phyloP scores from a whole-genome alignment of 805 yeast species.

The Candida coleopterorum region DNA sequence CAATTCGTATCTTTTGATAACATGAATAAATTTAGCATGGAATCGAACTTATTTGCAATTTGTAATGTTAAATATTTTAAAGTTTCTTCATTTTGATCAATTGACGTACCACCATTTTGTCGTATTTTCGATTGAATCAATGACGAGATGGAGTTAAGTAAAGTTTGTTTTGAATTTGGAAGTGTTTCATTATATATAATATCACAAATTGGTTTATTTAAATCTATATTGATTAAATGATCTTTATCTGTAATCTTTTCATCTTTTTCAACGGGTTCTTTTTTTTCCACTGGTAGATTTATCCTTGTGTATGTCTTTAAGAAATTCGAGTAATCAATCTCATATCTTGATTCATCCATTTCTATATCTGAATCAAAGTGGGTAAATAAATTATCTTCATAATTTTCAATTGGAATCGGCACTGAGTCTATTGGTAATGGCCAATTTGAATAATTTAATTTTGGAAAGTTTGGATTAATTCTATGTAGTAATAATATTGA shows the following conservation, averaged over 20 bases:
- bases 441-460: slow-evolving; percentile 53
- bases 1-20: slow-evolving; percentile 12
- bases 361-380: slow-evolving; percentile 10
- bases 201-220: slow-evolving; percentile 6
- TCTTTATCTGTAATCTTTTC: slow-evolving; percentile 4
- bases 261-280: not conserved
- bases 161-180: slow-evolving; percentile 17
- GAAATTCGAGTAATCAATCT: not conserved
- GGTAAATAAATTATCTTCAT: slow-evolving; percentile 14
- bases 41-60: slow-evolving; percentile 11
- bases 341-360: slow-evolving; percentile 6
- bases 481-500: slow-evolving; percentile 44
- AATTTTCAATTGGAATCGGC: slow-evolving; percentile 32
- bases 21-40: slow-evolving; percentile 8
- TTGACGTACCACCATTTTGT: not conserved
- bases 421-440: slow-evolving; percentile 39
- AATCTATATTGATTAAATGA: slow-evolving; percentile 4
- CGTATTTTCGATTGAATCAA: slow-evolving; percentile 15
- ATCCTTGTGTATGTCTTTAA: not conserved
- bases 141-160: slow-evolving; percentile 19
- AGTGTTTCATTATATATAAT: slow-evolving; percentile 9
- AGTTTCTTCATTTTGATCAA: slow-evolving; percentile 1
- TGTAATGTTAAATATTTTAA: slow-evolving; percentile 7
- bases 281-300: not conserved
- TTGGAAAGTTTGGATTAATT: slow-evolving; percentile 33